Evolutionary conservation across 1,284 basidiomycete species (phyloP), one percentile per base, ranked within the genome.

Genomic region (Apiotrichum montevideense): DNA sequence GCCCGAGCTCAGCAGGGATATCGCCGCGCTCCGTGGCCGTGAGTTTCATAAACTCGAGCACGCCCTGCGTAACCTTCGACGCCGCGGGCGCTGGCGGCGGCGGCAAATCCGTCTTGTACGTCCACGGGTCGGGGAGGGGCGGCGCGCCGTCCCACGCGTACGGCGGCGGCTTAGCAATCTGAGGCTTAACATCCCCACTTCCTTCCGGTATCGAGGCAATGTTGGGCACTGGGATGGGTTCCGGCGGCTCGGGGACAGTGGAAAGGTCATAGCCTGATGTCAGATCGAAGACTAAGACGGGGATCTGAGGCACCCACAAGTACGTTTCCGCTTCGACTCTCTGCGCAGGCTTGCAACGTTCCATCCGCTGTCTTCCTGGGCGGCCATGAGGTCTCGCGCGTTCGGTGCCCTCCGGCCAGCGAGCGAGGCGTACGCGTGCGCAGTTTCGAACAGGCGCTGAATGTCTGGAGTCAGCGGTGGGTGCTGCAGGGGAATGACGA

Each of bases 31-130:
- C 69, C 4, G 67, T 66, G 2, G 71, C 69, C 15, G 69, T 75
- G 13, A 68, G 55, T 54, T 75, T 75, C 57, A 75, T 71, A 52
- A 75, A 75, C 51, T 73, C 68, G 41, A 75, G 63, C 50, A 70
- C 61, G 5, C 65, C 65, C 2, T 67, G 60, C 1, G 71, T 69
- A 49, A 74, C 66, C 37, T 66, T 61, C 13, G 53, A 53, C 4
- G 57, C 8, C 4, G 52, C 45, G 4, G 47, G 46, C 0, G 52
- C 47, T n/a, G 57, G 57, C 9, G 57, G 51, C 3, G 46, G 50
- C 21, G 44, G 39, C 35, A 45, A 21, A 40, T 63, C 56, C 6
- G 56, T 52, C 29, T 58, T 54, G 52, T 66, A 71, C n/a, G 70
- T 74, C 69, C 70, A 73, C 51, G 62, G 66, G 2, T 60, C 57